Conservation (phyloP, 179 eudicot genomes). For the Patellifolia procumbens region DNA sequence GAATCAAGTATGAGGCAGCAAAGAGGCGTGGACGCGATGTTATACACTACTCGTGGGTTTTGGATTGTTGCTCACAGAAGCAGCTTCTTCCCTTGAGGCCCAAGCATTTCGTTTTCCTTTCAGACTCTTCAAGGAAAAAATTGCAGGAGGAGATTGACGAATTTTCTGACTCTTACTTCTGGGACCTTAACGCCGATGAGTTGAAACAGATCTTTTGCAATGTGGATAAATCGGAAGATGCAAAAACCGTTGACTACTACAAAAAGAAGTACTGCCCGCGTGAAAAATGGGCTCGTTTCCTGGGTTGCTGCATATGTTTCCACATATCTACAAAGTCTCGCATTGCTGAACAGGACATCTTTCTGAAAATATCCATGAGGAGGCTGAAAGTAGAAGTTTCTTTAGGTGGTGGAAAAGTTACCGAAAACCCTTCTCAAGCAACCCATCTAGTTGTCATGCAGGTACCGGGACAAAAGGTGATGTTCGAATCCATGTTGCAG, state of each 20-base stretch:
- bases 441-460: constrained; percentile 71
- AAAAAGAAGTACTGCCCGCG: constrained; percentile 67
- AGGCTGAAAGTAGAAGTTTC: constrained; percentile 77
- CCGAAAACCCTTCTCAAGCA: constrained; percentile 54
- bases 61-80: constrained; percentile 77
- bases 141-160: constrained; percentile 86
- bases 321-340: constrained; percentile 41
- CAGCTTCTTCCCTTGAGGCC: constrained; percentile 85
- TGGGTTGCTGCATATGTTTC: constrained; percentile 76
- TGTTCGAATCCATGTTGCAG: constrained; percentile 49
- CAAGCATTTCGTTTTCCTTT: constrained; percentile 72
- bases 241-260: constrained; percentile 54
- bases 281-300: constrained; percentile 70
- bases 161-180: constrained; percentile 74
- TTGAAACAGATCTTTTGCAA: constrained; percentile 70
- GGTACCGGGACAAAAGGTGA: constrained; percentile 38
- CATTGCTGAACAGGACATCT: constrained; percentile 41
- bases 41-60: constrained; percentile 83
- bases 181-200: constrained; percentile 64
- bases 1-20: constrained; percentile 90
- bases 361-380: constrained; percentile 46
- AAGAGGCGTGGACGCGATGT: constrained; percentile 72
- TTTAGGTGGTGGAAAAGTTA: constrained; percentile 71
- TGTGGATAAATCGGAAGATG: constrained; percentile 50
- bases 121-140: constrained; percentile 63